phyloP scores from a whole-genome alignment of 306 rosid genomes.

The Hippophae rhamnoides region DNA sequence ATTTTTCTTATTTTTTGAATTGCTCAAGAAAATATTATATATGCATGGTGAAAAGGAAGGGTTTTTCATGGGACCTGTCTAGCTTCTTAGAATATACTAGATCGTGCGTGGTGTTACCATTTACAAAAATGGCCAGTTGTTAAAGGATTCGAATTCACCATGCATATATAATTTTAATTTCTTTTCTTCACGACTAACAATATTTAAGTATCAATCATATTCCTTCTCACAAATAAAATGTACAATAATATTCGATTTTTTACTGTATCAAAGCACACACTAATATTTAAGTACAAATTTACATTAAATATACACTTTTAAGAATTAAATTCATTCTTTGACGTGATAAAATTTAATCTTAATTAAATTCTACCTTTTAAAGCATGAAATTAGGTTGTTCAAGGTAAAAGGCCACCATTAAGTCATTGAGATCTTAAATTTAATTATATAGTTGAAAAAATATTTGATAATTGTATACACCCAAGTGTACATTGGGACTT shows the following conservation, averaged over 20 bases:
- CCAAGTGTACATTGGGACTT: too few relatives aligned
- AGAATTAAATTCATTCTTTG: too few relatives aligned
- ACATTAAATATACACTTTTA: too few relatives aligned
- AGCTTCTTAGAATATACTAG: neutral
- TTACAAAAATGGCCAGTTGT: neutral
- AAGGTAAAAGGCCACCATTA: neutral
- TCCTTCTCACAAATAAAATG: too few relatives aligned
- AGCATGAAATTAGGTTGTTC: neutral
- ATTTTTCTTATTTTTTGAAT: neutral
- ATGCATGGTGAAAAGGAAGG: neutral
- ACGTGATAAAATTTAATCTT: too few relatives aligned
- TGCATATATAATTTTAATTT: neutral
- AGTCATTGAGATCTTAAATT: too few relatives aligned
- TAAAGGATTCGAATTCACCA: neutral
- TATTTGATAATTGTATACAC: too few relatives aligned
- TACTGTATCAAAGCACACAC: too few relatives aligned
- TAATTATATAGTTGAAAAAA: too few relatives aligned
- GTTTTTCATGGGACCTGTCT: conserved; percentile 5
- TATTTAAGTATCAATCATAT: too few relatives aligned
- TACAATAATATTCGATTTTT: too few relatives aligned
- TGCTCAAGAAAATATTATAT: neutral
- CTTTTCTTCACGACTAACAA: neutral
- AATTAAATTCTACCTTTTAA: neutral
- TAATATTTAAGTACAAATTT: too few relatives aligned
- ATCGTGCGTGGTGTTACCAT: neutral